phyloP scores from a whole-genome alignment of 495 filamentous ascomycete genomes.

The Xylaria telfairii region DNA sequence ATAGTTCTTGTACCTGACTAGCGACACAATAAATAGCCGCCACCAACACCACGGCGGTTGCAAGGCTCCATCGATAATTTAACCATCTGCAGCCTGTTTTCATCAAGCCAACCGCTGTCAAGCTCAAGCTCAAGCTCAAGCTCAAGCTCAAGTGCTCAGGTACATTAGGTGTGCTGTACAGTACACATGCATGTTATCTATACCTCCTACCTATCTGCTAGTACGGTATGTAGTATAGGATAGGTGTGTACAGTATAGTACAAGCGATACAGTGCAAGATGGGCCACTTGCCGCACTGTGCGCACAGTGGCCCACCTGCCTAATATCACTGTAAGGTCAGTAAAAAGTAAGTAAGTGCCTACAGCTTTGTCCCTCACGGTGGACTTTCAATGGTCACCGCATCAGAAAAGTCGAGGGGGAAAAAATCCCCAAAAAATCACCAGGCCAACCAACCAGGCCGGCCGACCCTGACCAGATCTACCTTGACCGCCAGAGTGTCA shows the following conservation, averaged over 20 bases:
- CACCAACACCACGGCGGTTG: not conserved
- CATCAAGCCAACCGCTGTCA: not conserved
- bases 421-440: slow-evolving; percentile 26
- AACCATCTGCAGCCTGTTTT: not conserved
- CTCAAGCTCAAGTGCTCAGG: too few relatives aligned
- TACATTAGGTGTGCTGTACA: too few relatives aligned
- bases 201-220: too few relatives aligned
- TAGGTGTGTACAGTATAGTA: too few relatives aligned
- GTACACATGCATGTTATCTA: too few relatives aligned
- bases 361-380: too few relatives aligned
- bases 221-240: not conserved
- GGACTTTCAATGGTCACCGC: too few relatives aligned
- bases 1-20: not conserved
- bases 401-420: not conserved
- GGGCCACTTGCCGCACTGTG: not conserved
- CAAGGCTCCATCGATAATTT: not conserved
- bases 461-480: not conserved
- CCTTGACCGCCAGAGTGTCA: slow-evolving; percentile 22
- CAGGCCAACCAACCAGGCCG: slow-evolving; percentile 15
- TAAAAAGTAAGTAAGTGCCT: too few relatives aligned
- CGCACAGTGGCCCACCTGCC: not conserved
- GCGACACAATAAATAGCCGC: slow-evolving; percentile 5
- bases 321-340: not conserved
- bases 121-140: not conserved
- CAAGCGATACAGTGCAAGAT: not conserved